These are phyloP conservation scores for Pholiota conissans DNA, from an alignment of 768 basidiomycete species.

Conservation along the genomic window DNA sequence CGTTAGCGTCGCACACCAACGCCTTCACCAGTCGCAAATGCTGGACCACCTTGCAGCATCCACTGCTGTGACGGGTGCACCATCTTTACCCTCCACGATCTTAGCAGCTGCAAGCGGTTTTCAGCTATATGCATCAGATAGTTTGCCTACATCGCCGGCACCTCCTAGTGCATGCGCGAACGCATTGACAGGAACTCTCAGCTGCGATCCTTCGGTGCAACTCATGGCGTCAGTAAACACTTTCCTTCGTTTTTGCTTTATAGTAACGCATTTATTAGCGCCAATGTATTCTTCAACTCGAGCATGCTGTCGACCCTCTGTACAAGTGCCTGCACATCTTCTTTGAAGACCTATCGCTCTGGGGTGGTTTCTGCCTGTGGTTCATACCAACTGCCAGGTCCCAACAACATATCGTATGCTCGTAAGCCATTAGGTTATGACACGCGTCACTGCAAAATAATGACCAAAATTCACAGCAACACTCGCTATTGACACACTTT, in stretches of 20 bases:
- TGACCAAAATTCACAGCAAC: slow-evolving; percentile 9
- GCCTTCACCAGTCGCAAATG: slow-evolving; percentile 3
- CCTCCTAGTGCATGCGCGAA: slow-evolving; percentile 10
- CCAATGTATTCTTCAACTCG: slow-evolving; percentile 6
- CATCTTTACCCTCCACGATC: neutral
- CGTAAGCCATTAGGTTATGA: neutral
- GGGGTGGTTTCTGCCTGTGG: slow-evolving; percentile 21
- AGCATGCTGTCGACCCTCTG: slow-evolving; percentile 15
- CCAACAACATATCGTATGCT: slow-evolving; percentile 19
- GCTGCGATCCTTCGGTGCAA: slow-evolving; percentile 12
- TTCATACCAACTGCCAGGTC: slow-evolving; percentile 13
- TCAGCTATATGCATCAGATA: slow-evolving; percentile 9
- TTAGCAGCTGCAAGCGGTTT: neutral
- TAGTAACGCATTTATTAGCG: neutral
- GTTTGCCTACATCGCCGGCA: slow-evolving; percentile 9
- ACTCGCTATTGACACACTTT: slow-evolving; percentile 20
- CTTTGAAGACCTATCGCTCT: slow-evolving; percentile 20
- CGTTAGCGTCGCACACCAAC: neutral
- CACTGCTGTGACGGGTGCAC: slow-evolving; percentile 10
- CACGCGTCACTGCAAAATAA: neutral
- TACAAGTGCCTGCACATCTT: slow-evolving; percentile 17
- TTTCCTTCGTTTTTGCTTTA: neutral
- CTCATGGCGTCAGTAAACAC: slow-evolving; percentile 10
- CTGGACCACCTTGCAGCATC: neutral
- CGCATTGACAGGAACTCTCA: slow-evolving; percentile 8